Conservation (phyloP, 2,329 filamentous ascomycete species). For the Aspergillus fischeri region DNA sequence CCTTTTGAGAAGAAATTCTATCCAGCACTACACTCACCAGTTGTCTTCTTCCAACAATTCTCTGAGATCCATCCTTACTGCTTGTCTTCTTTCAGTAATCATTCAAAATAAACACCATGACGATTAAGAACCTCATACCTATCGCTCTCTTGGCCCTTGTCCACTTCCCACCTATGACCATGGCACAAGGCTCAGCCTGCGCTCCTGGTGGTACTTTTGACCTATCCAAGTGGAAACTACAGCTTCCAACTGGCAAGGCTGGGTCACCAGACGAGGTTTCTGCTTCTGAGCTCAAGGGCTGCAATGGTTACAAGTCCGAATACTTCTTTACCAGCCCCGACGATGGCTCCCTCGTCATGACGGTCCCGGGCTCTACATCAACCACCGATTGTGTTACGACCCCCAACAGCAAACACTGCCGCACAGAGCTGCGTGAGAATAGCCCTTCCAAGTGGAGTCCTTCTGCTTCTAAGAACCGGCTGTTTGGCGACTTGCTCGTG, state of each 20-base stretch:
- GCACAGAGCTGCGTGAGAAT: conserved; percentile 41
- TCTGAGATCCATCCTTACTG: too few relatives aligned
- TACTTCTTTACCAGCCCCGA: conserved; percentile 35
- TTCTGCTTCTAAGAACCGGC: conserved; percentile 27
- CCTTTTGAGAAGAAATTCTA: too few relatives aligned
- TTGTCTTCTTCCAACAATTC: too few relatives aligned
- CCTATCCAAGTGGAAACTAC: conserved; percentile 29
- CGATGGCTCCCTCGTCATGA: conserved; percentile 37
- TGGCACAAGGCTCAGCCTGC: neutral
- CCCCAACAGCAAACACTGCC: conserved; percentile 40
- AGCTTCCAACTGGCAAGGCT: conserved; percentile 26
- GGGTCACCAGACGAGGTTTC: too few relatives aligned
- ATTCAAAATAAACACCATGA: too few relatives aligned
- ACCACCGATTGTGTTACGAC: conserved; percentile 37
- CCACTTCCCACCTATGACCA: too few relatives aligned
- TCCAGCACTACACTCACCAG: too few relatives aligned
- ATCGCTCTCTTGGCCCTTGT: too few relatives aligned
- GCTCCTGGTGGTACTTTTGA: conserved; percentile 33
- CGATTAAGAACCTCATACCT: too few relatives aligned
- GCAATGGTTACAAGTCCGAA: conserved; percentile 31
- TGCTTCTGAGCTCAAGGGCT: conserved; percentile 16
- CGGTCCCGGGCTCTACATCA: conserved; percentile 35
- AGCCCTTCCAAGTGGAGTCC: conserved; percentile 30
- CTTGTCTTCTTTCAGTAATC: too few relatives aligned
- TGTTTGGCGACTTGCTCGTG: too few relatives aligned